A percentile compares a stretch with the other conserved stretches of the same genome.
Evolutionary conservation across 352 stramenopile species (phyloP).

Genomic region (Discostella stelligera): DNA sequence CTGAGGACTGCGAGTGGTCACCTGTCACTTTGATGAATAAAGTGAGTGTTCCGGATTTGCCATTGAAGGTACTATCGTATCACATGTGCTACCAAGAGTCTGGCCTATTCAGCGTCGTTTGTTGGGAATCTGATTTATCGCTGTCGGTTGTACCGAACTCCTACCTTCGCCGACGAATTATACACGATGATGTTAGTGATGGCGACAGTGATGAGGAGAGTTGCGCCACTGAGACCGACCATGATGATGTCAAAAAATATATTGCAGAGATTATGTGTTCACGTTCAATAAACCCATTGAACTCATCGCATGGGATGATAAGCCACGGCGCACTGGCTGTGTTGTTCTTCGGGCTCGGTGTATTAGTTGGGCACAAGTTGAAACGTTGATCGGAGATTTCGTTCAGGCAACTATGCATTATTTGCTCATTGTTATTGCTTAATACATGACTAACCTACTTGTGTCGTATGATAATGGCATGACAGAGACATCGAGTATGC

Average conservation of each 20-base stretch:
- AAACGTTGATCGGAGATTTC: too few species aligned
- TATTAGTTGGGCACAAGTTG: not conserved
- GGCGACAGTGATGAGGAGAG: constrained; percentile 19
- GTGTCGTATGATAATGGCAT: too few species aligned
- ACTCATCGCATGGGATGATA: not conserved
- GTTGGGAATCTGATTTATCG: constrained; percentile 44
- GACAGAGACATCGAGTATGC: too few species aligned
- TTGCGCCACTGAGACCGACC: not conserved
- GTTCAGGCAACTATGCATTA: too few species aligned
- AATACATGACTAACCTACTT: too few species aligned
- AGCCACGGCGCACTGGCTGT: not conserved
- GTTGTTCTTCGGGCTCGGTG: too few species aligned
- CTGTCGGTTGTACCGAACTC: constrained; percentile 34
- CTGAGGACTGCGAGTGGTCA: constrained; percentile 36
- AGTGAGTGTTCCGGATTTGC: constrained; percentile 5
- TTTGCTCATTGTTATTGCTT: too few species aligned
- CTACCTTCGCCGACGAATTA: constrained; percentile 18
- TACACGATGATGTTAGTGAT: constrained; percentile 3
- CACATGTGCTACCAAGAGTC: constrained; percentile 47
- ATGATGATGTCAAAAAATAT: constrained; percentile 17
- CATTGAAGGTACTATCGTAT: constrained; percentile 38
- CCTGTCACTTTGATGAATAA: constrained; percentile 40
- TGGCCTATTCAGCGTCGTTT: constrained; percentile 29
- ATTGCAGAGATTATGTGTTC: not conserved
- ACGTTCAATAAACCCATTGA: not conserved